Percentiles rank a stretch among this genome's conserved stretches.
Conservation (phyloP, 345 rosid species). For the Gossypium turneri region DNA sequence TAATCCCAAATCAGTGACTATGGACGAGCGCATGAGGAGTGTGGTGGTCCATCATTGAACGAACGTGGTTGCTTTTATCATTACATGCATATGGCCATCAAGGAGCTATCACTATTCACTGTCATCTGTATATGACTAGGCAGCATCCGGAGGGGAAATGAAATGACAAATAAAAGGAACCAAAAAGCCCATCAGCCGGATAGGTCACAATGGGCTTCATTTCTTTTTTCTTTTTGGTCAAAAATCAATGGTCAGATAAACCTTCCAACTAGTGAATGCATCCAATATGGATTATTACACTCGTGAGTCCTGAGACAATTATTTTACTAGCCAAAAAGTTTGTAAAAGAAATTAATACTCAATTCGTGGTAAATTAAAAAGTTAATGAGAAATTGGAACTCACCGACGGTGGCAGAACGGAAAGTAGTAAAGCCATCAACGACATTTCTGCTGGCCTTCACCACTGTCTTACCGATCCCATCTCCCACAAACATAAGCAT, state of each 20-base stretch:
- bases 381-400: constrained; percentile 20
- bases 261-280: background rate
- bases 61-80: background rate
- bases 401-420: constrained; percentile 87
- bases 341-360: background rate
- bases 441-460: constrained; percentile 53
- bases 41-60: background rate
- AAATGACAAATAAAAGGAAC: too few species aligned
- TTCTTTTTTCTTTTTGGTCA: background rate
- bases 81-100: background rate
- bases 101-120: too few species aligned
- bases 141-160: too few species aligned
- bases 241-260: background rate
- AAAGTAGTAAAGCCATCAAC: constrained; percentile 77
- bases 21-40: background rate
- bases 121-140: too few species aligned
- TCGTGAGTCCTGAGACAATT: background rate
- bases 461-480: constrained; percentile 70
- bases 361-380: background rate
- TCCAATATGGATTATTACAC: background rate
- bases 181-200: too few species aligned
- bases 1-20: background rate
- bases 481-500: constrained; percentile 77
- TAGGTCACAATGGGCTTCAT: too few species aligned
- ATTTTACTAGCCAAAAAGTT: background rate